Evolutionary conservation across 1,284 basidiomycete species (phyloP).

Genomic region (Ceratobasidium sp.): DNA sequence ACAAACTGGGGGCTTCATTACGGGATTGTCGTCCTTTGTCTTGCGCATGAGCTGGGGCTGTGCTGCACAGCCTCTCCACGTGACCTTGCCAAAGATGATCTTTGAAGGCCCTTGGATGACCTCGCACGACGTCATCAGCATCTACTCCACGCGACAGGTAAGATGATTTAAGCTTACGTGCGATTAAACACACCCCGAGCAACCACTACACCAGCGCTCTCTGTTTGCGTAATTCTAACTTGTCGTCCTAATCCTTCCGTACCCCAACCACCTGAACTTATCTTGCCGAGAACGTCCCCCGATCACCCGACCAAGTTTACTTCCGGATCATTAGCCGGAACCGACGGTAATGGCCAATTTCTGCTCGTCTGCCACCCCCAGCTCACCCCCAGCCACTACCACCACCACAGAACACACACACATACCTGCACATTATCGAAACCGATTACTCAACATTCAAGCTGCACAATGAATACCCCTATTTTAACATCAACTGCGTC

Average conservation of each 20-base stretch:
- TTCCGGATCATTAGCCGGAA: conserved; percentile 30
- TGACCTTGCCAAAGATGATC: not conserved
- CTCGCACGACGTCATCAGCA: no score
- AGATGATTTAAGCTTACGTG: no score
- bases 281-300: conserved; percentile 9
- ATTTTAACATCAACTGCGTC: conserved; percentile 25
- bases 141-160: no score
- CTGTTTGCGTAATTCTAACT: not conserved
- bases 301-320: conserved; percentile 30
- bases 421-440: conserved; percentile 1
- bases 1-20: not conserved
- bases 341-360: conserved; percentile 2
- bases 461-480: conserved; percentile 14
- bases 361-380: conserved; percentile 43
- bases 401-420: conserved; percentile 13
- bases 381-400: conserved; percentile 6
- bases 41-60: not conserved
- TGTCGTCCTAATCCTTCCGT: not conserved
- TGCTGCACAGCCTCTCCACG: not conserved
- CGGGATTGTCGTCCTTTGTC: conserved; percentile 17
- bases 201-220: not conserved
- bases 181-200: not conserved
- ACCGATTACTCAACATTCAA: not conserved
- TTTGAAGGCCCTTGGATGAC: no score
- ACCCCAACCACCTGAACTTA: not conserved